Evolutionary conservation across 257 asterid species (phyloP), one percentile per base, ranked within the genome.

Genomic region (Verbascum thapsus): DNA sequence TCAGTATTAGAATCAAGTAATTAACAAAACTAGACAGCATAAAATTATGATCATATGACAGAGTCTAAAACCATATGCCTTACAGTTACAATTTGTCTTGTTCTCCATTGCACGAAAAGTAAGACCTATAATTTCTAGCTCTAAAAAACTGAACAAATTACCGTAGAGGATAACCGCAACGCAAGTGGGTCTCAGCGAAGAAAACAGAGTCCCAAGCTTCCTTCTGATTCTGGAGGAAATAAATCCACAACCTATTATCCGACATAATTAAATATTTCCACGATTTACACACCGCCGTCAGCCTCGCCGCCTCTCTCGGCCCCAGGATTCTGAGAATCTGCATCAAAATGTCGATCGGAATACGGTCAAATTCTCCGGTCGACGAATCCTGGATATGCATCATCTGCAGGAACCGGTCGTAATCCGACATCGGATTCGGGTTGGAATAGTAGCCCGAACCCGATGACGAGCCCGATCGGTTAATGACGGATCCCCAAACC

Each of bases 161-260:
- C 99, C 70, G 78, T 68, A 92, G 86, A 51, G 99, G 90, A 75
- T 66, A 78, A 37, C 99, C 95, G 54, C 76, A 80, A 61, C 95
- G 83, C 81, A 92, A 68, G 65, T 74, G 70, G 15, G 95, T 78
- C 75, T 92, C 99, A n/a, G 87, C 74, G 70, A 92, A 92, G 81
- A 89, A 87, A 58, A 87, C 75, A 9, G 90, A 83, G 57, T 89
- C 95, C 95, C 90, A 85, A 19, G 86, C 89, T 70, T 89, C 90
- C 52, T 68, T 67, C n/a, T 77, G 86, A 76, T 78, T 81, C 84
- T 92, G 96, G 58, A 92, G 86, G 67, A 92, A 92, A 67, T 85
- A 78, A 76, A 92, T 80, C 99, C 99, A 92, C 1, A 92, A 65
- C 26, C 95, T 88, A 83, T 92, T 89, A 62, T 92, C 97, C 3